Percentiles rank a stretch among this genome's conserved stretches.
Conservation (phyloP, 2,329 filamentous ascomycete genomes). For the Setomelanomma holmii region DNA sequence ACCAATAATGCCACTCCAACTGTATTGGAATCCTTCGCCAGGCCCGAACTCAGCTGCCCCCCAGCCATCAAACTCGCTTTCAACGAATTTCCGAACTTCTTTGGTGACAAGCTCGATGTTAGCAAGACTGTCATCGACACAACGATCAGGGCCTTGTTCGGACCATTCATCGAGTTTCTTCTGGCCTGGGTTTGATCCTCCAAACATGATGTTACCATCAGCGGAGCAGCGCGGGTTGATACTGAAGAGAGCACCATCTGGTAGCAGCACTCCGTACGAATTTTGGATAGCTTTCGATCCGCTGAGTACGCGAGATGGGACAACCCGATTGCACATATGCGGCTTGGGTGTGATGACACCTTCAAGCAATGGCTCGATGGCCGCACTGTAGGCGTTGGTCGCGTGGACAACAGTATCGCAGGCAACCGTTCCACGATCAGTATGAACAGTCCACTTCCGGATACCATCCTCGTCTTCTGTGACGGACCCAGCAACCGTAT, state of each 20-base stretch:
- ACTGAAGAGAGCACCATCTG: slow-evolving; percentile 37
- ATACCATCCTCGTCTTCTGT: background rate
- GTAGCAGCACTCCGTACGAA: slow-evolving; percentile 42
- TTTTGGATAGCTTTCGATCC: slow-evolving; percentile 33
- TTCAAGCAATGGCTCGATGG: slow-evolving; percentile 26
- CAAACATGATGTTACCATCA: slow-evolving; percentile 43
- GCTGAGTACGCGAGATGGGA: slow-evolving; percentile 26
- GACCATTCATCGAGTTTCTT: slow-evolving; percentile 39
- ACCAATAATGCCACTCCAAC: slow-evolving; percentile 39
- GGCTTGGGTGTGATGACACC: slow-evolving; percentile 36
- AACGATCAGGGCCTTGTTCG: slow-evolving; percentile 34
- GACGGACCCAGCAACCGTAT: slow-evolving; percentile 23
- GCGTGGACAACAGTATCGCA: slow-evolving; percentile 32
- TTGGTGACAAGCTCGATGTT: slow-evolving; percentile 32
- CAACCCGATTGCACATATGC: slow-evolving; percentile 36
- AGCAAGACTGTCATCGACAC: slow-evolving; percentile 38
- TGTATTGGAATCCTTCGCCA: slow-evolving; percentile 38
- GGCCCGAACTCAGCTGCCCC: slow-evolving; percentile 30
- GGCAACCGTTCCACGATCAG: slow-evolving; percentile 24
- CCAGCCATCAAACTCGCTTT: slow-evolving; percentile 35
- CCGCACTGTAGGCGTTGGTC: slow-evolving; percentile 35
- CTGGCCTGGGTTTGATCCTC: slow-evolving; percentile 43
- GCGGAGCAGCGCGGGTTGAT: slow-evolving; percentile 42
- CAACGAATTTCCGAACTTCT: slow-evolving; percentile 32
- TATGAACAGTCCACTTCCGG: slow-evolving; percentile 26